Evolutionary conservation across 495 filamentous ascomycete species (phyloP).

Genomic region (Aspergillus conjunctus): DNA sequence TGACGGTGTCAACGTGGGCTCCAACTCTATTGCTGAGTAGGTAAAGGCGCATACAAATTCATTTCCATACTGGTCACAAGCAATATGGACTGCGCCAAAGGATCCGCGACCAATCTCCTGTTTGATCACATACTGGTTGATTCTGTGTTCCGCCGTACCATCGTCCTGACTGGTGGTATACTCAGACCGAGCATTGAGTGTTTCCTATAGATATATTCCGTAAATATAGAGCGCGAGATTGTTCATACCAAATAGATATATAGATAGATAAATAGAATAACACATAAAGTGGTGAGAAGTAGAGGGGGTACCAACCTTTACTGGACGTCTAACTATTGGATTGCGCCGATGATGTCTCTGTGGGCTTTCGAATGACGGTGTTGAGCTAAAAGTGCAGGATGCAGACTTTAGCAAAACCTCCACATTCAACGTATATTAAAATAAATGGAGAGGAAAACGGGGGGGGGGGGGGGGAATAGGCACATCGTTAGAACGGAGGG

Average conservation of each 20-base stretch:
- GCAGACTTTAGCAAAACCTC: not conserved
- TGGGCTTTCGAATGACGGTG: constrained; percentile 63
- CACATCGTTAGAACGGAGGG: not conserved
- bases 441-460: not conserved
- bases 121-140: constrained; percentile 93
- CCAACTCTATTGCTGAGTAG: not conserved
- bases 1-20: not conserved
- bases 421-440: not conserved
- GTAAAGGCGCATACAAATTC: constrained; percentile 77
- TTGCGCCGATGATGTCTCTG: constrained; percentile 75
- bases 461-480: not conserved
- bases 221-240: too few species aligned
- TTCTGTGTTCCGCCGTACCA: constrained; percentile 72
- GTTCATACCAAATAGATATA: not conserved
- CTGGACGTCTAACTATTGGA: constrained; percentile 67
- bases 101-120: constrained; percentile 96
- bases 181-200: constrained; percentile 83
- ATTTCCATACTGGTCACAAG: constrained; percentile 83
- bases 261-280: too few species aligned
- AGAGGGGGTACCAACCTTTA: constrained; percentile 56
- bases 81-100: constrained; percentile 91
- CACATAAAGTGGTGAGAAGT: not conserved
- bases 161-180: constrained; percentile 87
- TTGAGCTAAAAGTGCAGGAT: constrained; percentile 39
- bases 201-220: constrained; percentile 60